These are phyloP conservation scores for Mortierella sp. DNA, from an alignment of 371 early-diverging fungal species.

Conservation along the genomic window DNA sequence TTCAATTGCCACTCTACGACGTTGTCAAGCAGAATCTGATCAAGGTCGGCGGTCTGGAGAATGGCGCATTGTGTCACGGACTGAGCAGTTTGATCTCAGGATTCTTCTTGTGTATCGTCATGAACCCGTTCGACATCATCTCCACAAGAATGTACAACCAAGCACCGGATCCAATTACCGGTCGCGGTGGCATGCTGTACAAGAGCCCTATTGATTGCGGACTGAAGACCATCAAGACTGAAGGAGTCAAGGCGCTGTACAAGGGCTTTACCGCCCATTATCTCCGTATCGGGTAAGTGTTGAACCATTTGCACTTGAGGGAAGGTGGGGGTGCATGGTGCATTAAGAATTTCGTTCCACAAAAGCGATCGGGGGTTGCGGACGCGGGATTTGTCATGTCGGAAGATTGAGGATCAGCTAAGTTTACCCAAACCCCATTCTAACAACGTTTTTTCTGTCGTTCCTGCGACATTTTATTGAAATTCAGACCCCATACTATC, in stretches of 20 bases:
- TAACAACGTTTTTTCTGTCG: background rate
- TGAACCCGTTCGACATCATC: slow-evolving; percentile 98
- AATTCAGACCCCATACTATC: slow-evolving; percentile 89
- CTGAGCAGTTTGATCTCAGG: slow-evolving; percentile 85
- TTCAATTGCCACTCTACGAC: slow-evolving; percentile 94
- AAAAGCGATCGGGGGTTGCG: too few relatives aligned
- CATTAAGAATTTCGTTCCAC: too few relatives aligned
- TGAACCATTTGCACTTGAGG: background rate
- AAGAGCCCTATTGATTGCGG: slow-evolving; percentile 85
- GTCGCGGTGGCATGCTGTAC: slow-evolving; percentile 76
- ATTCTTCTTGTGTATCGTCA: slow-evolving; percentile 87
- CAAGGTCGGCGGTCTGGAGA: slow-evolving; percentile 66
- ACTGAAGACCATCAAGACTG: slow-evolving; percentile 82
- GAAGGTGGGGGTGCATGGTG: background rate
- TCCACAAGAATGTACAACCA: slow-evolving; percentile 97
- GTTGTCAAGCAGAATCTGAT: slow-evolving; percentile 77
- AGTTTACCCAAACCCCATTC: background rate
- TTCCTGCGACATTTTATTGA: background rate
- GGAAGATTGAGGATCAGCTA: slow-evolving; percentile 16
- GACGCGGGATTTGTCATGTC: too few relatives aligned
- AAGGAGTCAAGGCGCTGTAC: slow-evolving; percentile 88
- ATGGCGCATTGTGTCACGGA: slow-evolving; percentile 78
- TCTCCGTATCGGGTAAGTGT: slow-evolving; percentile 90
- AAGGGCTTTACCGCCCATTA: slow-evolving; percentile 96
- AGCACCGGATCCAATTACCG: slow-evolving; percentile 71